A percentile compares a stretch with the other conserved stretches of the same genome.
Evolutionary conservation across 495 filamentous ascomycete genomes (phyloP).

Genomic region (Aspergillus funiculosus): DNA sequence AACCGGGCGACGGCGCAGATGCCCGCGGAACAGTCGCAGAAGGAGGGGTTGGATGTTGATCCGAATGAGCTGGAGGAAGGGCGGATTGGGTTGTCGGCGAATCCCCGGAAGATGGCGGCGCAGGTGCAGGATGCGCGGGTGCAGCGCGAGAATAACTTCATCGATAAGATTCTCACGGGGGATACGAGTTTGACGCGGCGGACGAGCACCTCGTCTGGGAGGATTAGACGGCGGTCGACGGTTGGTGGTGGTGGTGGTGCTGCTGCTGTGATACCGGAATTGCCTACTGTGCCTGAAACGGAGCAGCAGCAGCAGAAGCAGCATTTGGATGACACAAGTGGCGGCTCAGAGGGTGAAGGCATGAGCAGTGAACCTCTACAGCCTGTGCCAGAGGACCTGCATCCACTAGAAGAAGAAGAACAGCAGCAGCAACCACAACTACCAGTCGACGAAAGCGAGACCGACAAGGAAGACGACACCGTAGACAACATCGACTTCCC

Average conservation of each 20-base stretch:
- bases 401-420: conserved; percentile 5
- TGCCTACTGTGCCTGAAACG: conserved; percentile 24
- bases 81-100: conserved; percentile 24
- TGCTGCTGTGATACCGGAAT: conserved; percentile 16
- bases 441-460: background rate
- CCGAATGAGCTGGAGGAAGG: conserved; percentile 37
- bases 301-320: too few species aligned
- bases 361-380: conserved; percentile 19
- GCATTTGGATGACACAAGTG: too few species aligned
- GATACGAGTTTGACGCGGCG: conserved; percentile 22
- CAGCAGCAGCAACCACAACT: background rate
- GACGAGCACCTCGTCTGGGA: conserved; percentile 27
- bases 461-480: conserved; percentile 8
- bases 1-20: conserved; percentile 25
- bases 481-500: conserved; percentile 20
- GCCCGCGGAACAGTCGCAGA: conserved; percentile 34
- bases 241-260: conserved; percentile 17
- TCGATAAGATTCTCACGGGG: conserved; percentile 34
- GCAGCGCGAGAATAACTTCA: conserved; percentile 37
- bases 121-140: conserved; percentile 40
- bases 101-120: conserved; percentile 39
- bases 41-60: conserved; percentile 32
- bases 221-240: conserved; percentile 23
- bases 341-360: conserved; percentile 14
- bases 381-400: conserved; percentile 19